Evolutionary conservation across 1,139 yeast species (phyloP).

Genomic region (Pichia inconspicua): DNA sequence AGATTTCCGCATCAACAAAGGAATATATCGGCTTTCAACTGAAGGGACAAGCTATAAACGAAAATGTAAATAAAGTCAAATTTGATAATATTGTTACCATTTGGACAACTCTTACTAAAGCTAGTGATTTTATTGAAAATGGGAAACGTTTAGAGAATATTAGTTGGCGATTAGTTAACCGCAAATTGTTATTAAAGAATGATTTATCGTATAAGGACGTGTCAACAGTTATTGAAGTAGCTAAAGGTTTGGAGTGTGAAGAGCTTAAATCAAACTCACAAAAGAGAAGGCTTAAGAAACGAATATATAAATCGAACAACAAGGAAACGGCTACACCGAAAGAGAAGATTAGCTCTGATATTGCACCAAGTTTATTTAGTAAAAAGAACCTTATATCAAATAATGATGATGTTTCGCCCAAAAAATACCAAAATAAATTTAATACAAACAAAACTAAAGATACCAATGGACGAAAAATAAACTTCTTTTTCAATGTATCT

Average conservation of each 20-base stretch:
- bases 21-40: conserved; percentile 19
- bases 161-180: conserved; percentile 52
- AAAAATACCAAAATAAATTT: too few relatives aligned
- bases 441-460: not conserved
- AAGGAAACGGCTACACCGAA: not conserved
- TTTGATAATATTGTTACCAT: conserved; percentile 38
- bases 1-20: conserved; percentile 30
- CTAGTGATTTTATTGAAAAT: conserved; percentile 42
- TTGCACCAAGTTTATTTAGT: conserved; percentile 1
- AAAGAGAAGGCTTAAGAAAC: conserved; percentile 1
- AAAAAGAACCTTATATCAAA: not conserved
- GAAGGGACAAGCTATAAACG: conserved; percentile 9
- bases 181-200: conserved; percentile 30
- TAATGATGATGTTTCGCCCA: not conserved
- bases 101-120: conserved; percentile 49
- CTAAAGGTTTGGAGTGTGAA: conserved; percentile 14
- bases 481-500: not conserved
- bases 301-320: not conserved
- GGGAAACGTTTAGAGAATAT: conserved; percentile 51
- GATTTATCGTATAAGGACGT: conserved; percentile 22
- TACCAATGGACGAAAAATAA: not conserved
- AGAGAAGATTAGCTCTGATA: not conserved
- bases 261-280: conserved; percentile 11
- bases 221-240: conserved; percentile 22
- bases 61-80: conserved; percentile 26